Evolutionary conservation across 192 early-diverging fungal genomes (phyloP).

Genomic region (Endogone sp.): DNA sequence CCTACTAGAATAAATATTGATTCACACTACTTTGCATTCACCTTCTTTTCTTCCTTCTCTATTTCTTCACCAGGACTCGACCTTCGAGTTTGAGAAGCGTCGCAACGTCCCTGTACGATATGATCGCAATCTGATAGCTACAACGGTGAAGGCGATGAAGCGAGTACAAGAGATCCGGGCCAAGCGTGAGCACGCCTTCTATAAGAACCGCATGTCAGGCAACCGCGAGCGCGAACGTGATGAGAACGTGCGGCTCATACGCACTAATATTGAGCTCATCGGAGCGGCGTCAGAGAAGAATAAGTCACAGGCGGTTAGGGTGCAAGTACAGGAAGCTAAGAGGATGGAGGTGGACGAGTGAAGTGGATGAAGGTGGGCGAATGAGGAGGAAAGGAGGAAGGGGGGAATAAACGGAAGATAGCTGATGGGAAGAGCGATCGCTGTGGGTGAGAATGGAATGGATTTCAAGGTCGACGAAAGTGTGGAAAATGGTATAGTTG

Average conservation of each 20-base stretch:
- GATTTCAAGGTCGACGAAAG: too few species aligned
- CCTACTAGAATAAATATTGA: background rate
- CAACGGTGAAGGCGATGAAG: constrained; percentile 99
- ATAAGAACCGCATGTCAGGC: constrained; percentile 85
- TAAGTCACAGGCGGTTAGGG: constrained; percentile 63
- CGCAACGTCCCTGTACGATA: constrained; percentile 97
- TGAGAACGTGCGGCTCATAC: constrained; percentile 71
- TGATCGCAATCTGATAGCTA: constrained; percentile 94
- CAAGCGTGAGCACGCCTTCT: constrained; percentile 90
- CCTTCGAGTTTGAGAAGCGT: constrained; percentile 98
- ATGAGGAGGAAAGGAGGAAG: too few species aligned
- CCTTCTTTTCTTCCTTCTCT: constrained; percentile 3
- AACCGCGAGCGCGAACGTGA: constrained; percentile 80
- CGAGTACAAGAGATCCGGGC: constrained; percentile 91
- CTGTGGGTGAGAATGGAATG: too few species aligned
- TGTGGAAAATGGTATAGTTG: too few species aligned
- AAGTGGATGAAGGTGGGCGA: too few species aligned
- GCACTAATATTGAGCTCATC: constrained; percentile 88
- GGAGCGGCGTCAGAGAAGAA: constrained; percentile 50
- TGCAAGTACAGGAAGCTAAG: constrained; percentile 39
- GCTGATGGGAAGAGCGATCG: too few species aligned
- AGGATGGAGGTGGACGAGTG: constrained; percentile 69
- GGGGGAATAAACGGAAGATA: too few species aligned
- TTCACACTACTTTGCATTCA: background rate
- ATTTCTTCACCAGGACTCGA: constrained; percentile 75